Percentiles rank a stretch among this genome's conserved stretches.
Evolutionary conservation across 2,329 filamentous ascomycete species (phyloP).

Genomic region (Diaporthe sp.): DNA sequence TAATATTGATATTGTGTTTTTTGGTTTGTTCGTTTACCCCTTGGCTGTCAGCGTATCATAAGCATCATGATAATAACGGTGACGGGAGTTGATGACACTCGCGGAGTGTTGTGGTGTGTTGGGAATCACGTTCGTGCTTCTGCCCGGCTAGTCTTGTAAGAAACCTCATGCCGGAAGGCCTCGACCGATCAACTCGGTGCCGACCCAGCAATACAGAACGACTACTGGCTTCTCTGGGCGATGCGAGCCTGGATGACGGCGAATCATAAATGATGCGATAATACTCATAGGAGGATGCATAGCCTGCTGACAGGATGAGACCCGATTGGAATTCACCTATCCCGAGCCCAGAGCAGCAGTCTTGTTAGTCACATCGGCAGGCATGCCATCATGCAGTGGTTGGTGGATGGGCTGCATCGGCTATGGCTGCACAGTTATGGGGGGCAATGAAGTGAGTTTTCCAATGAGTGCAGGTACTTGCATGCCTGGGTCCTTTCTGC

Average conservation of each 20-base stretch:
- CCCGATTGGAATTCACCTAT: conserved; percentile 3
- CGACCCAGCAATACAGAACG: background rate
- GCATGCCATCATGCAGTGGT: background rate
- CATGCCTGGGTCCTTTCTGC: background rate
- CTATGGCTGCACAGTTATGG: background rate
- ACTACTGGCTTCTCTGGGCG: background rate
- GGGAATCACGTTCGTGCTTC: conserved; percentile 2
- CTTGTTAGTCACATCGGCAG: background rate
- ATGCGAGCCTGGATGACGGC: background rate
- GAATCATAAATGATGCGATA: background rate
- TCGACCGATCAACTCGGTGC: background rate
- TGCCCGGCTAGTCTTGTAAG: background rate
- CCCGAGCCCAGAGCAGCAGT: background rate
- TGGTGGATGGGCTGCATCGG: background rate
- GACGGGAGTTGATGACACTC: background rate
- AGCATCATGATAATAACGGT: background rate
- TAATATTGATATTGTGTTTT: background rate
- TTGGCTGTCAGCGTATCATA: background rate
- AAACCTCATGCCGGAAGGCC: background rate
- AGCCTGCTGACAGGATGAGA: conserved; percentile 21
- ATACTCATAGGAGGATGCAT: background rate
- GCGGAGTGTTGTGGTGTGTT: background rate
- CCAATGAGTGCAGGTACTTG: background rate
- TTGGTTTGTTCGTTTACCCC: background rate
- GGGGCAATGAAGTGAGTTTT: background rate